A percentile compares a stretch with the other conserved stretches of the same genome.
These are phyloP conservation scores for Cyberlindnera nakhonratchasimensis DNA, from an alignment of 805 yeast species.

Conservation along the genomic window DNA sequence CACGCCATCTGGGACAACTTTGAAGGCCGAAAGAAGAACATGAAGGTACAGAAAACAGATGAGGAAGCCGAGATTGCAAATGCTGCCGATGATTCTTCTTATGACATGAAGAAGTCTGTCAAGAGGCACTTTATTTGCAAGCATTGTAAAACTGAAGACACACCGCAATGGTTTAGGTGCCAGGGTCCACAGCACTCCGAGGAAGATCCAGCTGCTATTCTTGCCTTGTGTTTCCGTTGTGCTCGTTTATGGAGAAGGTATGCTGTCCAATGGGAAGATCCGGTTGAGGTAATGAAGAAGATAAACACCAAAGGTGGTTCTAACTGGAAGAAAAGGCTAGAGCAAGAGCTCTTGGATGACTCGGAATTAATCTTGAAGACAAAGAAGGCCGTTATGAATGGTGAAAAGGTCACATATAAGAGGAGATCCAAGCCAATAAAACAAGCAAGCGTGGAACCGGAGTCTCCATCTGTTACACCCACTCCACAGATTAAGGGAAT, in stretches of 20 bases:
- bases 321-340: conserved; percentile 61
- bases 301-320: conserved; percentile 39
- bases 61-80: conserved; percentile 25
- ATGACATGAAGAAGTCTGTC: conserved; percentile 50
- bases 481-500: conserved; percentile 2
- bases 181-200: conserved; percentile 53
- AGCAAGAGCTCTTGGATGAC: conserved; percentile 64
- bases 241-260: conserved; percentile 90
- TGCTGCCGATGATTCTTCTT: conserved; percentile 67
- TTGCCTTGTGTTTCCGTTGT: conserved; percentile 80
- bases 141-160: conserved; percentile 57
- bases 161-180: conserved; percentile 65
- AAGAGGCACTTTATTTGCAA: conserved; percentile 56
- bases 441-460: conserved; percentile 10
- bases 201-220: conserved; percentile 31
- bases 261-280: conserved; percentile 83
- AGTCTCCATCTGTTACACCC: conserved; percentile 18
- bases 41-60: conserved; percentile 27
- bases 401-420: conserved; percentile 11
- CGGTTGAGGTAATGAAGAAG: conserved; percentile 58
- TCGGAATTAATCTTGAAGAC: conserved; percentile 44
- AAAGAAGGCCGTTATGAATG: conserved; percentile 1
- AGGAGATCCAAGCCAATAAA: not conserved
- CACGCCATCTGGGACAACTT: conserved; percentile 77
- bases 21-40: conserved; percentile 69